Evolutionary conservation across 148 eudicot genomes (phyloP).

Genomic region (Arbutus unedo): DNA sequence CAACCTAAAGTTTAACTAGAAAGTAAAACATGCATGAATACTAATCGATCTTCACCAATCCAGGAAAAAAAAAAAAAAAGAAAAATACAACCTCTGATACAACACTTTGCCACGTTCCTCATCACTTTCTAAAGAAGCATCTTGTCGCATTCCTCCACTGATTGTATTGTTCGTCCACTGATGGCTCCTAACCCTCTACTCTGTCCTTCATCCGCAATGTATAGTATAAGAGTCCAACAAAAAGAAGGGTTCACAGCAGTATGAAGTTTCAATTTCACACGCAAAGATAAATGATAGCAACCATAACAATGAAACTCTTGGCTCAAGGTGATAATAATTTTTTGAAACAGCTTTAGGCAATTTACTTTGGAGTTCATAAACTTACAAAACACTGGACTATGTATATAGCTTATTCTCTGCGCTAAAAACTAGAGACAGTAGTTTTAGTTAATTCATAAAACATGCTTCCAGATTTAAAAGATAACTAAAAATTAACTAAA

Average conservation of each 20-base stretch:
- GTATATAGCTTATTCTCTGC: not conserved
- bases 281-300: not conserved
- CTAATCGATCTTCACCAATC: too few relatives aligned
- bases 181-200: too few relatives aligned
- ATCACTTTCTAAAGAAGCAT: too few relatives aligned
- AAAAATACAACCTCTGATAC: too few relatives aligned
- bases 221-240: conserved; percentile 29
- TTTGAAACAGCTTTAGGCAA: not conserved
- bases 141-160: too few relatives aligned
- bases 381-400: not conserved
- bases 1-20: too few relatives aligned
- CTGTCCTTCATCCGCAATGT: conserved; percentile 88
- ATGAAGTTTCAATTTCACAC: not conserved
- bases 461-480: not conserved
- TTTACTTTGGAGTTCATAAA: not conserved
- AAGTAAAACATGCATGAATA: too few relatives aligned
- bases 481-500: not conserved
- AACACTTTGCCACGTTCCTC: too few relatives aligned
- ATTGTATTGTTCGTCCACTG: too few relatives aligned
- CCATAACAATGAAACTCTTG: not conserved
- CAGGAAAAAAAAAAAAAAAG: too few relatives aligned
- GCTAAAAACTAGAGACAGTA: not conserved
- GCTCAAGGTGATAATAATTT: not conserved
- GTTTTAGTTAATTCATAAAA: not conserved
- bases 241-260: not conserved